Evolutionary conservation across 2,329 filamentous ascomycete genomes (phyloP).

Genomic region (Ascochyta rabiei): DNA sequence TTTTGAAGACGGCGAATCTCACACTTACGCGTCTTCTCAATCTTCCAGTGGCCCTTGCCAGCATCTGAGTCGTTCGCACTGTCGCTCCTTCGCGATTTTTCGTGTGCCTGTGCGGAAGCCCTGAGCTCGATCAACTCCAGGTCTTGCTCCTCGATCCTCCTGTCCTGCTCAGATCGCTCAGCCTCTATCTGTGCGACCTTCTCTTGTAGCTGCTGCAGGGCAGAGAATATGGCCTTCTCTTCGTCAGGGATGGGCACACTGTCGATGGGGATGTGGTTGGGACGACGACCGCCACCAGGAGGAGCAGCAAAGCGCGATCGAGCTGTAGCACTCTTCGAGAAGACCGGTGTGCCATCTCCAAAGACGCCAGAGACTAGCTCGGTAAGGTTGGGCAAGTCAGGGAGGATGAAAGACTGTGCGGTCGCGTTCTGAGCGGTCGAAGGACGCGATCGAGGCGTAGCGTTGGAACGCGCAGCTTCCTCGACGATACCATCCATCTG

Average conservation of each 20-base stretch:
- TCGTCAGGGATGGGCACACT: slow-evolving; percentile 64
- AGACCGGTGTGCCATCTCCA: slow-evolving; percentile 63
- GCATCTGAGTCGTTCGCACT: slow-evolving; percentile 58
- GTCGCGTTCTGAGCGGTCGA: slow-evolving; percentile 57
- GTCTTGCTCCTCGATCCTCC: slow-evolving; percentile 58
- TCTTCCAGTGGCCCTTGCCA: slow-evolving; percentile 45
- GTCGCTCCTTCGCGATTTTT: slow-evolving; percentile 51
- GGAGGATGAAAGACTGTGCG: slow-evolving; percentile 65
- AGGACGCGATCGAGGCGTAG: slow-evolving; percentile 41
- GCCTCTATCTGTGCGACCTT: slow-evolving; percentile 63
- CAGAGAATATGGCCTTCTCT: slow-evolving; percentile 68
- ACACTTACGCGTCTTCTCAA: slow-evolving; percentile 64
- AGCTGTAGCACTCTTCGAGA: slow-evolving; percentile 57
- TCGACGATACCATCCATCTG: slow-evolving; percentile 40
- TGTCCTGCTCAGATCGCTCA: slow-evolving; percentile 59
- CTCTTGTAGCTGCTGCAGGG: slow-evolving; percentile 63
- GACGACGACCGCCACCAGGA: slow-evolving; percentile 34
- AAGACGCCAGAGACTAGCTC: slow-evolving; percentile 66
- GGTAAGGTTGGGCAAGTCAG: slow-evolving; percentile 65
- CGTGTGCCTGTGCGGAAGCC: slow-evolving; percentile 52
- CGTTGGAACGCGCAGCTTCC: slow-evolving; percentile 24
- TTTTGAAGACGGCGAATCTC: neutral
- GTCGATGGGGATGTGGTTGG: slow-evolving; percentile 56
- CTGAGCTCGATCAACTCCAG: slow-evolving; percentile 59
- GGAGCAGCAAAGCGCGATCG: slow-evolving; percentile 62